These are phyloP conservation scores for Akebia trifoliata DNA, from an alignment of 164 flowering plant genomes.

Conservation along the genomic window DNA sequence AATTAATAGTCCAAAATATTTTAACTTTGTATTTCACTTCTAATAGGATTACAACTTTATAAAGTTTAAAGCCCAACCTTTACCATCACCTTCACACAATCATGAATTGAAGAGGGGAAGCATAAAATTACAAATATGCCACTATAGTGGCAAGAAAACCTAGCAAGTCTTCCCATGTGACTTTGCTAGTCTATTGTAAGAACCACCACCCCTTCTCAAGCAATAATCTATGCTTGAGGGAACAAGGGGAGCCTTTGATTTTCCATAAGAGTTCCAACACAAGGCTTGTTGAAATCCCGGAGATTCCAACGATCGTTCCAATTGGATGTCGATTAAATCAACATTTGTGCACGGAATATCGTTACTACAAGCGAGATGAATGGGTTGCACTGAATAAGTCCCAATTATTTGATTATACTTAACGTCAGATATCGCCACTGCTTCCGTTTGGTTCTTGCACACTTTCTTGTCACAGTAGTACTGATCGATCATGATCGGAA, in stretches of 20 bases:
- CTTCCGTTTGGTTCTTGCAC: constrained; percentile 74
- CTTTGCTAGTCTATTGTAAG: constrained; percentile 25
- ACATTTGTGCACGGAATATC: constrained; percentile 58
- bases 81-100: too few species aligned
- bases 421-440: constrained; percentile 63
- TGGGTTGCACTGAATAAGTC: constrained; percentile 54
- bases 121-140: too few species aligned
- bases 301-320: constrained; percentile 30
- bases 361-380: constrained; percentile 70
- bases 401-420: constrained; percentile 53
- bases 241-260: constrained; percentile 51
- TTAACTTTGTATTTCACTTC: too few species aligned
- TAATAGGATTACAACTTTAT: too few species aligned
- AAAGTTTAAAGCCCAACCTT: too few species aligned
- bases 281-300: constrained; percentile 32
- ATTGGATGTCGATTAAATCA: constrained; percentile 47
- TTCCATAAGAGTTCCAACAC: constrained; percentile 78
- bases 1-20: too few species aligned
- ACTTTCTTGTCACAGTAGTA: constrained; percentile 61
- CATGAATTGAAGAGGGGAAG: too few species aligned
- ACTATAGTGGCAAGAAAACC: background rate
- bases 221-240: constrained; percentile 73
- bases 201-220: constrained; percentile 38
- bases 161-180: constrained; percentile 40
- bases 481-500: constrained; percentile 80